A percentile compares a stretch with the other conserved stretches of the same genome.
phyloP scores from a whole-genome alignment of 345 rosid genomes.

The Eutrema yunnanense region DNA sequence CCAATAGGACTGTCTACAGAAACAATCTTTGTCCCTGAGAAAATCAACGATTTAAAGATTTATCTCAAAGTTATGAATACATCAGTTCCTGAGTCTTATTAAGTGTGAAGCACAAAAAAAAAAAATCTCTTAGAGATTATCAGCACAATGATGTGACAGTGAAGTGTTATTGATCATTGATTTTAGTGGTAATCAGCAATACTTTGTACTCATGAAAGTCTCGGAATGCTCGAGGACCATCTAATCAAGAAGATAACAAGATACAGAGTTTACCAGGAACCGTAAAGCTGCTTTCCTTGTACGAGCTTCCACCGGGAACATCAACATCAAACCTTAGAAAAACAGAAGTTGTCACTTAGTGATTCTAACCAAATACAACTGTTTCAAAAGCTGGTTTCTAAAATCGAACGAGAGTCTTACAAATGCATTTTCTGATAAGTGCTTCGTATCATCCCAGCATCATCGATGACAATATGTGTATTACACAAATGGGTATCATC shows the following conservation, averaged over 20 bases:
- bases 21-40: slow-evolving; percentile 64
- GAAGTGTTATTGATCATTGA: not conserved
- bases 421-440: slow-evolving; percentile 72
- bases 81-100: not conserved
- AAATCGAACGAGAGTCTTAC: slow-evolving; percentile 30
- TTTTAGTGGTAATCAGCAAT: not conserved
- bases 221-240: not conserved
- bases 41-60: not conserved
- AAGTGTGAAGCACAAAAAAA: not conserved
- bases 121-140: not conserved
- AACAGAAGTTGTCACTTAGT: not conserved
- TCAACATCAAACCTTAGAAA: slow-evolving; percentile 81
- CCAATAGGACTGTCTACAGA: slow-evolving; percentile 78
- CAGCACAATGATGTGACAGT: not conserved
- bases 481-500: slow-evolving; percentile 66
- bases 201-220: not conserved
- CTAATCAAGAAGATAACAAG: not conserved
- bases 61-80: not conserved
- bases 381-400: not conserved
- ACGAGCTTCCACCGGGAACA: slow-evolving; percentile 82
- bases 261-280: slow-evolving; percentile 58
- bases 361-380: not conserved
- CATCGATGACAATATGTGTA: slow-evolving; percentile 84
- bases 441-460: slow-evolving; percentile 59
- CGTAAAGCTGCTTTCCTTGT: slow-evolving; percentile 80